Base-by-base conservation (phyloP, 208 protist genomes). In the Novymonas esmeraldas region DNA sequence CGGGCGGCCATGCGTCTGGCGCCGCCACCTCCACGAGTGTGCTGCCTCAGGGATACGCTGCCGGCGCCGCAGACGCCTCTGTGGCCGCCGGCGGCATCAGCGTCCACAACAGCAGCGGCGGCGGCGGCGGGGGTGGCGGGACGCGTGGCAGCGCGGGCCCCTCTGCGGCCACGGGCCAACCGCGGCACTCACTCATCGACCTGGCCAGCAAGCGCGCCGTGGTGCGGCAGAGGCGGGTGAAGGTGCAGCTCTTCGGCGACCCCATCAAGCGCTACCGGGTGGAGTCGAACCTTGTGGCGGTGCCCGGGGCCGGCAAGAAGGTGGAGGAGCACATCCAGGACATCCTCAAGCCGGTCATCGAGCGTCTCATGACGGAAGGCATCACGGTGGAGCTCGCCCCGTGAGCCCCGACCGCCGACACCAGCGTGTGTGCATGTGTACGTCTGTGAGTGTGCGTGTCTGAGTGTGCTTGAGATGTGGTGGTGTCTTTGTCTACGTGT, bases 191-290 rank as follows among this genome's bases (percentile, higher is more conserved):
- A 6, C 69, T 93, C 24, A 68, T 71, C 24, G 87, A 92, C 38
- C 60, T 95, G 22, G 45, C 82, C 6, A 70, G 46, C 18, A 78
- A 84, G 36, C 80, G 81, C 33, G 78, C 78, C 18, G 44, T 70
- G 2, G 85, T 95, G 31, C 73, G 60, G 55, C 78, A 63, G 44
- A 78, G 85, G 7, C 61, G 57, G n/a, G 34, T 95, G 18, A 90
- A 89, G 64, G 60, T 92, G 42, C 91, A 96, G 77, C 72, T 92
- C 11, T 96, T 96, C 70, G 88, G 82, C 10, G 84, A 96, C 45
- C 91, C 91, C 18, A 61, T 96, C n/a, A 94, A 93, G 64, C 81
- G 51, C 60, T 93, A 94, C 63, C 71, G 67, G 60, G 83, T 96
- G 29, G 64, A 78, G 22, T 90, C 88, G 29, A 96, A 96, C 61